Base-by-base conservation (phyloP, 2,329 filamentous ascomycete species). In the Colletotrichum australisinense region DNA sequence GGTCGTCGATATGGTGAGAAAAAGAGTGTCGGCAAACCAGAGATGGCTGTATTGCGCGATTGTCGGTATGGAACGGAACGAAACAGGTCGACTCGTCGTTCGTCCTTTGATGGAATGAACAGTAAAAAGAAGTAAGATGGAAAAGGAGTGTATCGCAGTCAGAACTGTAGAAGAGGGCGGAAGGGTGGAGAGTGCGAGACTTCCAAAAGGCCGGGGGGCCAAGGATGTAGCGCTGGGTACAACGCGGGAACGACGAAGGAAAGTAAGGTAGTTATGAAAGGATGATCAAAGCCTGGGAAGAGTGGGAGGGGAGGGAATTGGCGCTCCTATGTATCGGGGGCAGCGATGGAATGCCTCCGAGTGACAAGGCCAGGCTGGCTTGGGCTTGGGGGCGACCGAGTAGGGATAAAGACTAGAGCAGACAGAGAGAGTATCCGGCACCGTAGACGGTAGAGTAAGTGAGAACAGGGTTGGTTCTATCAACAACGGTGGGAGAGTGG, bases 141-240 rank as follows among this genome's bases (percentile, higher is more conserved):
- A 56, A 67, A 74, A 72, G 67, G 72, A 72, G 67, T 56, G 67
- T 69, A 74, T 74, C 42, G 63, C 22, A 65, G 70, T 63, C 62
- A 55, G 63, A 53, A 67, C 56, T 49, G 62, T 38, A 62, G 49
- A 42, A 65, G 67, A 53, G 64, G 55, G 49, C 56, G 67, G 57
- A 60, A 67, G 60, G 67, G 42, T 49, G 42, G 67, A 69, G 68
- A 60, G 67, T 55, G 60, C 35, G 55, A 56, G 64, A 72, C 53
- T 68, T 66, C 63, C 67, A 68, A 67, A 67, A 64, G 73, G 71
- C 73, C 71, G 35, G 73, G 66, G 70, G 55, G 66, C 60, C 69
- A 73, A 60, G 69, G 73, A 73, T 63, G 63, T 74, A 63, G 73
- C 73, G 64, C 55, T 72, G 60, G 49, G 69, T 64, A 63, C 69